Evolutionary conservation across 345 rosid species (phyloP).

Genomic region (Xanthoceras sorbifolium): DNA sequence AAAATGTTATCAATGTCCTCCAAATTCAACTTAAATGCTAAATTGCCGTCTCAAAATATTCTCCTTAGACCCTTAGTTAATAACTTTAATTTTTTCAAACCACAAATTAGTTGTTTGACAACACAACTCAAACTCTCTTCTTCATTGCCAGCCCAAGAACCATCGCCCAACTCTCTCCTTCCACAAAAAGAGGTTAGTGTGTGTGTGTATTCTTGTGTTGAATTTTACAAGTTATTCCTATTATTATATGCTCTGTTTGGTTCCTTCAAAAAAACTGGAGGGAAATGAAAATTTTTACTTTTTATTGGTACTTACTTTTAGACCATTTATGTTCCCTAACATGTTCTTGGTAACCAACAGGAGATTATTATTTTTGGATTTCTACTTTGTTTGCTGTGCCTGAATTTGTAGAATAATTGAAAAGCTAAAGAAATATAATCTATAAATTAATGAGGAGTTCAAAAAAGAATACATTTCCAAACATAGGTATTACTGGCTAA

Average conservation of each 20-base stretch:
- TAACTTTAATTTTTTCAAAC: slow-evolving; percentile 24
- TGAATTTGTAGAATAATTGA: neutral
- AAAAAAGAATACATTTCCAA: too few species aligned
- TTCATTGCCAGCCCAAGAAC: slow-evolving; percentile 30
- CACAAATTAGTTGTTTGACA: slow-evolving; percentile 15
- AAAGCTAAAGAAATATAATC: neutral
- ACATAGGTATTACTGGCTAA: too few species aligned
- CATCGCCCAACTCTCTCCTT: too few species aligned
- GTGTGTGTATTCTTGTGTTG: neutral
- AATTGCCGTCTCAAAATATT: slow-evolving; percentile 25
- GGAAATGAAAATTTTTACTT: neutral
- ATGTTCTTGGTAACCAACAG: too few species aligned
- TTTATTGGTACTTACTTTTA: too few species aligned
- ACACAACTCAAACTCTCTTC: slow-evolving; percentile 30
- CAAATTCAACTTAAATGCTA: slow-evolving; percentile 25
- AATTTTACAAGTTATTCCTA: neutral
- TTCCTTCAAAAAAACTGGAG: slow-evolving; percentile 3
- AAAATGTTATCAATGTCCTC: slow-evolving; percentile 40
- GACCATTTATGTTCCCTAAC: too few species aligned
- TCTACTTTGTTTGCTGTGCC: neutral
- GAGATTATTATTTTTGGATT: neutral
- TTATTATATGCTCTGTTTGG: neutral
- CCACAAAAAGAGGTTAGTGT: slow-evolving; percentile 52
- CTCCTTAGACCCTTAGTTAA: slow-evolving; percentile 26
- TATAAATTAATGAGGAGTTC: too few species aligned